Base-by-base conservation (phyloP, 2,329 filamentous ascomycete species). In the Monosporascus sp. region DNA sequence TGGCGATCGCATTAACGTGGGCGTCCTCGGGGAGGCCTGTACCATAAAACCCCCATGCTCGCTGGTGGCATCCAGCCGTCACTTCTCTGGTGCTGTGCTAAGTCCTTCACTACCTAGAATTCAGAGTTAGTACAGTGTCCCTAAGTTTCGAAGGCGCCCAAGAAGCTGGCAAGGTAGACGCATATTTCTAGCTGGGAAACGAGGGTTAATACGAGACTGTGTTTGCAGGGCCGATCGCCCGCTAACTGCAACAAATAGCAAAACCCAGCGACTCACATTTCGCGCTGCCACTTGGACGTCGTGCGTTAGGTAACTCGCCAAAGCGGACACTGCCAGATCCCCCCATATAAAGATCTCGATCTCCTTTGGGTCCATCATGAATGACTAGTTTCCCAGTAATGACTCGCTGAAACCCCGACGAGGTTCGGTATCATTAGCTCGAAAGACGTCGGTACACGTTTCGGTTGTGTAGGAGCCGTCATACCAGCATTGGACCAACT, bases 61-160 rank as follows among this genome's bases (percentile, higher is more conserved):
- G 78, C 74, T 0, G 78, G 78, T 6, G 78, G 78, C 47, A 81
- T 78, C 77, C 77, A 81, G 3, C 78, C 78, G 57, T 80, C 78
- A 3, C 52, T 64, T 20, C 76, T 64, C 60, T 81, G 78, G 58
- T 80, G 77, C 41, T 69, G 63, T 0, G 72, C 76, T 37, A 81
- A 60, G 59, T 81, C 78, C 8, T 73, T 76, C 31, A 81, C 64
- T 5, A 80, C 43, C 43, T 46, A 46, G 5, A 27, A 14, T 26
- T 27, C 22, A 26, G 7, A 17, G 43, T 22, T 44, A 11, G 22
- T 7, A 22, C 8, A 20, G 19, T 14, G 17, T 44, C n/a, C 22
- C n/a, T 20, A 14, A 11, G 17, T 2, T 16, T 22, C 22, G 8
- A 44, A 44, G 20, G 41, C 11, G 6, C 7, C 22, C 7, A 41